phyloP scores from a whole-genome alignment of 1,284 basidiomycete genomes.

The Wallemia mellicola region DNA sequence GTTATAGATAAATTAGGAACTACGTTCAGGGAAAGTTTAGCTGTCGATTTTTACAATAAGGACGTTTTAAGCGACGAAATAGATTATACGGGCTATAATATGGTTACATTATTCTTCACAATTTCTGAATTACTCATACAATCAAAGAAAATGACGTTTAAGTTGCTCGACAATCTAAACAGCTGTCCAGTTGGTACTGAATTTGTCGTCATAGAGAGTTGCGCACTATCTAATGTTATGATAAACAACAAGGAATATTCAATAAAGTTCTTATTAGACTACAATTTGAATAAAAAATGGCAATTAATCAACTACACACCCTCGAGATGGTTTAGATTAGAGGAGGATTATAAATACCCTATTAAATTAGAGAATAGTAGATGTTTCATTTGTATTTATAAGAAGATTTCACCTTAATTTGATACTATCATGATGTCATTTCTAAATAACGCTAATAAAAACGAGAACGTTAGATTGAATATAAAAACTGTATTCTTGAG shows the following conservation, averaged over 20 bases:
- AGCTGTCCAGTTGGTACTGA: constrained; percentile 1
- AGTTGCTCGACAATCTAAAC: constrained; percentile 5
- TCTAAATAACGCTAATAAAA: too few species aligned
- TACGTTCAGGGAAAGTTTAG: constrained; percentile 1
- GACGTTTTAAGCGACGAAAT: background rate
- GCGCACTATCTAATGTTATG: constrained; percentile 5
- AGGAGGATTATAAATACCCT: background rate
- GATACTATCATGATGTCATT: too few species aligned
- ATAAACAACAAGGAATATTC: constrained; percentile 7
- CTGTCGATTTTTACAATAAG: constrained; percentile 2
- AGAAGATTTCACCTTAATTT: background rate
- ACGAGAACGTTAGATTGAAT: too few species aligned
- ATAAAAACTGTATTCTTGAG: background rate
- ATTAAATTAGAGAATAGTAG: background rate
- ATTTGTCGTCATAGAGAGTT: constrained; percentile 7
- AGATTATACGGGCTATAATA: background rate
- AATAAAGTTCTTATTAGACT: constrained; percentile 5
- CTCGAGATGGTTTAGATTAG: background rate
- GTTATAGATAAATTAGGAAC: background rate
- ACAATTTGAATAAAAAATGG: constrained; percentile 2
- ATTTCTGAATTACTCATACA: constrained; percentile 8
- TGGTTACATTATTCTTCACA: constrained; percentile 8
- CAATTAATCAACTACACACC: background rate
- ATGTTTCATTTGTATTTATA: background rate
- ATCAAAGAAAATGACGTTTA: constrained; percentile 5